A percentile compares a stretch with the other conserved stretches of the same genome.
These are phyloP conservation scores for Chlamydomonas sphaeroides DNA, from an alignment of 139 green algal species.

Conservation along the genomic window DNA sequence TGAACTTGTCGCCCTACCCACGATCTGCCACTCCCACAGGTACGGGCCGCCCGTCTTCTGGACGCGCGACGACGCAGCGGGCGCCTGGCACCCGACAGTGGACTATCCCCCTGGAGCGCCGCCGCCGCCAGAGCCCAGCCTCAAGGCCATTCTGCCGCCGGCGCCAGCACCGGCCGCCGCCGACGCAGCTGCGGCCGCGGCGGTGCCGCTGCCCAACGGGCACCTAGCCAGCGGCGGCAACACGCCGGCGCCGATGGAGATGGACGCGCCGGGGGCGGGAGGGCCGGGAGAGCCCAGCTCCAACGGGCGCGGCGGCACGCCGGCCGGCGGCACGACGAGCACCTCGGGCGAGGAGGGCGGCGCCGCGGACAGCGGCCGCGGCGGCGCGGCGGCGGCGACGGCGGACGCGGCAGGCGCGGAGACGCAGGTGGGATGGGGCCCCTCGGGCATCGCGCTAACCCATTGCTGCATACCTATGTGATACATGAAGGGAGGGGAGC, in stretches of 20 bases:
- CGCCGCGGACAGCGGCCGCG: background rate
- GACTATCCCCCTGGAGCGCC: conserved; percentile 54
- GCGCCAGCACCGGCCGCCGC: background rate
- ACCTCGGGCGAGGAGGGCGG: background rate
- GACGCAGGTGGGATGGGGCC: no score
- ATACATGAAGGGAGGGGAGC: no score
- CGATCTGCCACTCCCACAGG: no score
- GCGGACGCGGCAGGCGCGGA: no score
- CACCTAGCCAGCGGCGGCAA: background rate
- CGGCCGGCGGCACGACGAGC: background rate
- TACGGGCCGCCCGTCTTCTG: conserved; percentile 81
- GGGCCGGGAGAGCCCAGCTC: background rate
- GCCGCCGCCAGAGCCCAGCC: conserved; percentile 15
- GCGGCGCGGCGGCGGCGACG: no score
- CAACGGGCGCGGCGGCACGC: background rate
- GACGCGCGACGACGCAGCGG: conserved; percentile 72
- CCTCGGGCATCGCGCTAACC: no score
- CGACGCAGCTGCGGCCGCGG: background rate
- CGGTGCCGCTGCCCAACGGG: background rate
- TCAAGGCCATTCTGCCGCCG: background rate
- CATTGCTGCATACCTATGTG: no score
- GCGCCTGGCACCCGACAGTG: conserved; percentile 59
- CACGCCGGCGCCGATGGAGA: background rate
- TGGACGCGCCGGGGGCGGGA: background rate
- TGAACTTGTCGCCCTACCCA: no score